phyloP scores from a whole-genome alignment of 1,284 basidiomycete species.

The Leccinum fallax region DNA sequence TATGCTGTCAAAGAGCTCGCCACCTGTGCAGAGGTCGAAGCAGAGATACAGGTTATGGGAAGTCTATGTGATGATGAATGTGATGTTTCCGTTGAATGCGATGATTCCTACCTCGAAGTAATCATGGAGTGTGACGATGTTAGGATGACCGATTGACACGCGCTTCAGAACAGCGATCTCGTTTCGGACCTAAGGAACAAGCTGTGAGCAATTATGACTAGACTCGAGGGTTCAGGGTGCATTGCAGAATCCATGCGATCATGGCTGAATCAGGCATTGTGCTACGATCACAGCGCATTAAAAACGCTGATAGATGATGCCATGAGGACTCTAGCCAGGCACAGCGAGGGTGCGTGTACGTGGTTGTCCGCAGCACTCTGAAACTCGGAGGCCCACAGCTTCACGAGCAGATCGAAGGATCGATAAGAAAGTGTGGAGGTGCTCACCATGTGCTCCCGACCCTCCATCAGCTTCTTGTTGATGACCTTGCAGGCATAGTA shows the following conservation, averaged over 20 bases:
- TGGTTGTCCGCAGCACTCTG: constrained; percentile 2
- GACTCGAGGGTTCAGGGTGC: constrained; percentile 18
- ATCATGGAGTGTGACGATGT: constrained; percentile 92
- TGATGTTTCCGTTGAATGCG: background rate
- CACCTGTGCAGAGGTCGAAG: constrained; percentile 97
- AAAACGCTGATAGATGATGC: constrained; percentile 8
- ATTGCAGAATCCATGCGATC: background rate
- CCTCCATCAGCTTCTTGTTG: constrained; percentile 98
- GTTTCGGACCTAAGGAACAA: constrained; percentile 77
- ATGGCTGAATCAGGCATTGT: background rate
- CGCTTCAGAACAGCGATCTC: constrained; percentile 96
- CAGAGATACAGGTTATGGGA: constrained; percentile 94
- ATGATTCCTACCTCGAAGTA: constrained; percentile 83
- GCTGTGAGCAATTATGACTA: constrained; percentile 9
- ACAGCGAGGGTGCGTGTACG: constrained; percentile 4
- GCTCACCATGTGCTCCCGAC: constrained; percentile 82
- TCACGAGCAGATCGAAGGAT: constrained; percentile 13
- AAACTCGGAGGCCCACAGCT: background rate
- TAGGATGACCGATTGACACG: constrained; percentile 88
- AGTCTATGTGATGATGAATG: constrained; percentile 52
- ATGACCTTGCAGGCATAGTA: constrained; percentile 94
- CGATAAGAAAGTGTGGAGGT: constrained; percentile 5
- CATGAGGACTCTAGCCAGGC: background rate
- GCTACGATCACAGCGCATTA: constrained; percentile 12
- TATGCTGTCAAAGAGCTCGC: constrained; percentile 98